Evolutionary conservation across 345 rosid genomes (phyloP).

Genomic region (Acer saccharum): DNA sequence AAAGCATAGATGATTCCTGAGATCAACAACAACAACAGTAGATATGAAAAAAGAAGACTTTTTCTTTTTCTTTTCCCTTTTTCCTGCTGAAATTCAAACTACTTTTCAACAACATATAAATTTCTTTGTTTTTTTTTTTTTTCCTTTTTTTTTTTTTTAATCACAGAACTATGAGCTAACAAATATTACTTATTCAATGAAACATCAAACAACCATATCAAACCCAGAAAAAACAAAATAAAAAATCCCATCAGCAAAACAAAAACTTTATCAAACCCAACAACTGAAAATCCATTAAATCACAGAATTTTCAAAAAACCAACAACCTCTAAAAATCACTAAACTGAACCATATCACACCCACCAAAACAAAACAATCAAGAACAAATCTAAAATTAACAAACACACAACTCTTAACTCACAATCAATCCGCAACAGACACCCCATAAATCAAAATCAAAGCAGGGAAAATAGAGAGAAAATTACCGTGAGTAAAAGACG

Average conservation of each 20-base stretch:
- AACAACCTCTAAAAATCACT: not conserved
- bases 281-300: not conserved
- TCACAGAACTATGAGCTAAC: not conserved
- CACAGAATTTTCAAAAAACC: not conserved
- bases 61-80: no score
- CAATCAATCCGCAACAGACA: not conserved
- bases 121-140: not conserved
- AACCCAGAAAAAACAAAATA: conserved; percentile 2
- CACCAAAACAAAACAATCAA: not conserved
- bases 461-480: conserved; percentile 6
- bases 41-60: not conserved
- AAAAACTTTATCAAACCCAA: not conserved
- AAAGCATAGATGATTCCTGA: not conserved
- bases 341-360: not conserved
- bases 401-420: conserved; percentile 5
- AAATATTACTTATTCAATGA: not conserved
- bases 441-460: conserved; percentile 6
- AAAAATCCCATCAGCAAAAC: not conserved
- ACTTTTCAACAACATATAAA: not conserved
- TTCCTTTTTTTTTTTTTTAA: not conserved
- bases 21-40: not conserved
- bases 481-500: conserved; percentile 30
- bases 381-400: not conserved
- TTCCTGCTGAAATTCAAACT: not conserved
- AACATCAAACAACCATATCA: not conserved